Conservation (phyloP, 352 stramenopile genomes). For the Globisporangium splendens region DNA sequence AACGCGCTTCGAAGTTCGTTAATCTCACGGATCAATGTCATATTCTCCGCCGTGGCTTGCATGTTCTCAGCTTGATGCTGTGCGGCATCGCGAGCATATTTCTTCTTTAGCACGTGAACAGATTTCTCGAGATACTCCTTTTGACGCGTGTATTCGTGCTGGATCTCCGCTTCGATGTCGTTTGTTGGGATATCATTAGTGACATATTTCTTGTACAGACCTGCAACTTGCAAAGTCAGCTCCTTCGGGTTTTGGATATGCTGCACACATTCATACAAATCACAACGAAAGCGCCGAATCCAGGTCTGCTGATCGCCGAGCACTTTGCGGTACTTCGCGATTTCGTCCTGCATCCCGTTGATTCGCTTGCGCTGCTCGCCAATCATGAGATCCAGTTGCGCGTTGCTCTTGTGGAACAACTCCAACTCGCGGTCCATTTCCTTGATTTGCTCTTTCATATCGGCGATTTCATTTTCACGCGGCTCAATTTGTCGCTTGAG, state of each 20-base stretch:
- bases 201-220: conserved; percentile 76
- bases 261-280: conserved; percentile 82
- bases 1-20: conserved; percentile 87
- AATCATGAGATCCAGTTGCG: conserved; percentile 91
- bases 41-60: conserved; percentile 77
- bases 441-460: conserved; percentile 94
- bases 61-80: conserved; percentile 64
- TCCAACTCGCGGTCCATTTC: conserved; percentile 95
- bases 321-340: conserved; percentile 51
- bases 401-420: conserved; percentile 94
- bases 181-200: conserved; percentile 32
- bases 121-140: conserved; percentile 92
- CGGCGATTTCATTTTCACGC: conserved; percentile 91
- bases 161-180: conserved; percentile 66
- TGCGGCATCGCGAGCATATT: conserved; percentile 73
- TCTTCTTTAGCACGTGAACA: conserved; percentile 87
- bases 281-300: conserved; percentile 75
- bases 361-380: conserved; percentile 86
- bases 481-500: conserved; percentile 93
- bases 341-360: conserved; percentile 84
- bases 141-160: conserved; percentile 88
- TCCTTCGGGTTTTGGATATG: conserved; percentile 70
- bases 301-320: conserved; percentile 62
- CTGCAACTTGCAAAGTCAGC: conserved; percentile 74
- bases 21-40: conserved; percentile 91